Evolutionary conservation across 495 filamentous ascomycete genomes (phyloP).

Genomic region (Aspergillus sparsus): DNA sequence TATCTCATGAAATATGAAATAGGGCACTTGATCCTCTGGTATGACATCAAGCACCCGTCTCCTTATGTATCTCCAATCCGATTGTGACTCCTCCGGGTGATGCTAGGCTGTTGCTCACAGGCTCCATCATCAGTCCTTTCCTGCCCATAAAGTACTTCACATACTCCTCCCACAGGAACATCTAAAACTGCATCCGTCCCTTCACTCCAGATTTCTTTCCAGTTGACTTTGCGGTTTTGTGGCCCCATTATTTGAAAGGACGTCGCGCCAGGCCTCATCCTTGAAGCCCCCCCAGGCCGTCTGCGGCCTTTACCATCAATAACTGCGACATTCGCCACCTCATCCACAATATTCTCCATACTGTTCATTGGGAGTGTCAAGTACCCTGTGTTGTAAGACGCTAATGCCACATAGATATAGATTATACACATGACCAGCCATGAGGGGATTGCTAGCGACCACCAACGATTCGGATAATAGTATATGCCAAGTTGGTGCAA

Average conservation of each 20-base stretch:
- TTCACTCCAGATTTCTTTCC: constrained; percentile 81
- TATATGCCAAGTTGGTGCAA: constrained; percentile 90
- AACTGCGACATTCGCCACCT: constrained; percentile 80
- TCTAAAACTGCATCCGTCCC: constrained; percentile 98
- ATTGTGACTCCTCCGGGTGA: not conserved
- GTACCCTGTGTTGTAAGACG: constrained; percentile 85
- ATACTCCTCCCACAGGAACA: constrained; percentile 94
- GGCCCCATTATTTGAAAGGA: constrained; percentile 51
- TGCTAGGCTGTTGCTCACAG: constrained; percentile 17
- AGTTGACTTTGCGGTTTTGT: constrained; percentile 57
- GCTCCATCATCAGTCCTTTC: constrained; percentile 42
- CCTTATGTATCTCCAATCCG: not conserved
- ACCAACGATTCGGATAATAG: constrained; percentile 98
- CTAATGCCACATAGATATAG: constrained; percentile 93
- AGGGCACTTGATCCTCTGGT: too few species aligned
- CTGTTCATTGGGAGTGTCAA: constrained; percentile 78
- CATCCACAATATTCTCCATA: constrained; percentile 90
- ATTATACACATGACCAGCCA: constrained; percentile 87
- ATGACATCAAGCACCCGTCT: too few species aligned
- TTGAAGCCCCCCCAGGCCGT: constrained; percentile 43
- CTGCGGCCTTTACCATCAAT: constrained; percentile 71
- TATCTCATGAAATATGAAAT: too few species aligned
- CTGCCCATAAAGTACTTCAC: constrained; percentile 70
- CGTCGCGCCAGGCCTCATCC: constrained; percentile 49
- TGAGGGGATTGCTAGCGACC: constrained; percentile 86